These are phyloP conservation scores for Monocercomonoides exilis DNA, from an alignment of 78 protist genomes.

Conservation along the genomic window DNA sequence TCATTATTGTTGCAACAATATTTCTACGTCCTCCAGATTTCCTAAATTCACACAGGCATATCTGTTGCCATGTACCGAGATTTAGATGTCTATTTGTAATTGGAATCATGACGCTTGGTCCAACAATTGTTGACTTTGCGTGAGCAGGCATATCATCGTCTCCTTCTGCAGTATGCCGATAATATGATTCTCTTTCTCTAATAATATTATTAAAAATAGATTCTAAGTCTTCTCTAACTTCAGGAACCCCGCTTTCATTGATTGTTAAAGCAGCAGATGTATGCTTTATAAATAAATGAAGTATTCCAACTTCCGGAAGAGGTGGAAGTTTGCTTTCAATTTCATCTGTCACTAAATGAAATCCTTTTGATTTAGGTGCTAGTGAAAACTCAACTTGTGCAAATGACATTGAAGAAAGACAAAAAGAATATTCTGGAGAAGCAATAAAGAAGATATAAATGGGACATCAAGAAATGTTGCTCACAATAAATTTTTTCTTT, in stretches of 20 bases:
- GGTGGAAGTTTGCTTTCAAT: not conserved
- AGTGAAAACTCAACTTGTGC: not conserved
- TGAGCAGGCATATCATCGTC: conserved; percentile 43
- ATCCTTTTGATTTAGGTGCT: not conserved
- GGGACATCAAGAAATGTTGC: too few species aligned
- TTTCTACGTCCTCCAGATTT: not conserved
- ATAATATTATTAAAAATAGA: not conserved
- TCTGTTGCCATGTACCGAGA: conserved; percentile 39
- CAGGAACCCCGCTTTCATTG: not conserved
- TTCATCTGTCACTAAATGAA: conserved; percentile 15
- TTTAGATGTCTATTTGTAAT: conserved; percentile 14
- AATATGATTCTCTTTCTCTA: not conserved
- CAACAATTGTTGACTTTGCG: conserved; percentile 24
- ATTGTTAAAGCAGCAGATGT: conserved; percentile 11
- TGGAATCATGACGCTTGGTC: conserved; percentile 18
- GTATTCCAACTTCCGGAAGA: not conserved
- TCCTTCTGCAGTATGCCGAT: conserved; percentile 12
- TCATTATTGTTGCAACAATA: not conserved
- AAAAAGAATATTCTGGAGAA: too few species aligned
- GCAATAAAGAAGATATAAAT: too few species aligned
- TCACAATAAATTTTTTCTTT: too few species aligned
- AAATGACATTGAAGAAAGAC: not conserved
- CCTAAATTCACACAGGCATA: conserved; percentile 6
- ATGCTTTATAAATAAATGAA: not conserved
- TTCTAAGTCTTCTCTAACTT: not conserved